Conservation (phyloP, 2,329 filamentous ascomycete species). For the Cercospora zeina region DNA sequence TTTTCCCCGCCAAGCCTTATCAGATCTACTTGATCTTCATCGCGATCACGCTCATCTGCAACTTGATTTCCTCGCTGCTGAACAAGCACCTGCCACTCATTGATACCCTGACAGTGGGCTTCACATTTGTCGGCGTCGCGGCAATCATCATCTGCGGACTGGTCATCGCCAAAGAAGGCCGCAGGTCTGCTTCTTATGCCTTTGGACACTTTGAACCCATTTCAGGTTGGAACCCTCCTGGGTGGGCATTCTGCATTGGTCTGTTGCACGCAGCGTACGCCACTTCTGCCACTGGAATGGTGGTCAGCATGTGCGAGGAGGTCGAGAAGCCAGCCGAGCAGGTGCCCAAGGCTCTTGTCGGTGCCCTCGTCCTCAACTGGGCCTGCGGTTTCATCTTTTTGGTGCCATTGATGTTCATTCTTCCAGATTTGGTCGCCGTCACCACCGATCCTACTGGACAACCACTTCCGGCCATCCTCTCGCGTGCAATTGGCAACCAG, state of each 20-base stretch:
- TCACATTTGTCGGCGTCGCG: constrained; percentile 71
- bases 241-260: constrained; percentile 73
- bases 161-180: constrained; percentile 67
- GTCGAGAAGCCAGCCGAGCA: constrained; percentile 65
- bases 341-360: constrained; percentile 71
- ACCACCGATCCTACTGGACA: constrained; percentile 55
- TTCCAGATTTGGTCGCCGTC: constrained; percentile 62
- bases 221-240: constrained; percentile 66
- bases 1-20: constrained; percentile 48
- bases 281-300: constrained; percentile 76
- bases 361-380: constrained; percentile 64
- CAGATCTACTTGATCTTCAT: constrained; percentile 54
- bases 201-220: constrained; percentile 68
- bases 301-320: constrained; percentile 76
- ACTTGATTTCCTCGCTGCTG: constrained; percentile 53
- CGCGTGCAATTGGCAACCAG: constrained; percentile 60
- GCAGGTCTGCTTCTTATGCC: constrained; percentile 62
- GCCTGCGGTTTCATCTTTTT: constrained; percentile 67
- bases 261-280: constrained; percentile 71
- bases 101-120: constrained; percentile 72
- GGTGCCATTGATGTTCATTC: constrained; percentile 67
- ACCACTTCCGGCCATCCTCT: constrained; percentile 65
- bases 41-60: constrained; percentile 52
- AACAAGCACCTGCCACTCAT: constrained; percentile 59
- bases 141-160: constrained; percentile 64